A percentile compares a stretch with the other conserved stretches of the same genome.
Conservation (phyloP, 2,329 filamentous ascomycete genomes). For the Alternaria triticimaculans region DNA sequence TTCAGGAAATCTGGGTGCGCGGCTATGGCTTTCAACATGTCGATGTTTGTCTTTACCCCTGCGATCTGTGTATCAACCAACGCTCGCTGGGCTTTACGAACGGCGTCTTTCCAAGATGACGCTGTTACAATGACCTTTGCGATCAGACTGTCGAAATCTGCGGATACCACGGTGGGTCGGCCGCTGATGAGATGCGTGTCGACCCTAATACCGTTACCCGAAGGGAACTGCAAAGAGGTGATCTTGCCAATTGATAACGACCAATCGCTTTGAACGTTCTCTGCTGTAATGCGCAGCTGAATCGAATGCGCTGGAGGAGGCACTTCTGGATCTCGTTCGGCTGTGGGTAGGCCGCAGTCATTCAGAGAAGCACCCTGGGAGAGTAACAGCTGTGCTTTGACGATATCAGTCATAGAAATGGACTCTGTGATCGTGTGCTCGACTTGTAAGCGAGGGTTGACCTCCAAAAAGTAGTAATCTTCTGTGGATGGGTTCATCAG, state of each 20-base stretch:
- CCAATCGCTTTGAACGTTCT: conserved; percentile 61
- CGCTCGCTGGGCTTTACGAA: conserved; percentile 62
- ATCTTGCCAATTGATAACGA: conserved; percentile 67
- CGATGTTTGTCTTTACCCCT: conserved; percentile 66
- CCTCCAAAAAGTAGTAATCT: conserved; percentile 66
- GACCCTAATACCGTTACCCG: conserved; percentile 64
- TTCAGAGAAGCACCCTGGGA: conserved; percentile 58
- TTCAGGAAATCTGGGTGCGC: conserved; percentile 57
- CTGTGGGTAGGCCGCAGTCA: conserved; percentile 42
- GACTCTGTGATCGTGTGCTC: conserved; percentile 68
- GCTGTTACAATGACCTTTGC: conserved; percentile 67
- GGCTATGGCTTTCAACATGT: conserved; percentile 62
- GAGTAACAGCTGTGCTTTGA: conserved; percentile 61
- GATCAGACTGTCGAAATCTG: conserved; percentile 66
- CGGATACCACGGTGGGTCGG: conserved; percentile 55
- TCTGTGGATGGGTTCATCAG: conserved; percentile 58
- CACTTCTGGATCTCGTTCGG: conserved; percentile 33
- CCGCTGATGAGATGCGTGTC: conserved; percentile 61
- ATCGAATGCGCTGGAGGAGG: conserved; percentile 57
- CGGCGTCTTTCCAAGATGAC: conserved; percentile 58
- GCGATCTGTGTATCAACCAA: conserved; percentile 62
- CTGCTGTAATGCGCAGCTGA: conserved; percentile 65
- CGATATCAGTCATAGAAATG: conserved; percentile 62
- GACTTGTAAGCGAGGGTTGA: conserved; percentile 67
- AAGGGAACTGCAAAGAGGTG: conserved; percentile 60